Evolutionary conservation across 2,329 filamentous ascomycete genomes (phyloP).

Genomic region (Colletotrichum paranaense): DNA sequence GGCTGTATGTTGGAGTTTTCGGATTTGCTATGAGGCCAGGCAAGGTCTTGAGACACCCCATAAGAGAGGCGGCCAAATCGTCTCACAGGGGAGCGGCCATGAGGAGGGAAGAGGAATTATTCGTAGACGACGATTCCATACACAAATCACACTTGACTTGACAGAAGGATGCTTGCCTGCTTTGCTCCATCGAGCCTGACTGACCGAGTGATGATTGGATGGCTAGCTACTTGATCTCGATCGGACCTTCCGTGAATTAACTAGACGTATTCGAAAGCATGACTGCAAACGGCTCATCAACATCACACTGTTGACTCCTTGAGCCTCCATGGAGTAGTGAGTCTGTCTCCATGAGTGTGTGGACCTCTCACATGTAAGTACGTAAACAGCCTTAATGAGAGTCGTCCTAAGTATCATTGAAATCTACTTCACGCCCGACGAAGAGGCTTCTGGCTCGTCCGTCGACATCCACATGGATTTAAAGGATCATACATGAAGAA

Average conservation of each 20-base stretch:
- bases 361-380: no score
- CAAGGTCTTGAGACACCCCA: slow-evolving; percentile 21
- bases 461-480: no score
- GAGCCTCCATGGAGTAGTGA: no score
- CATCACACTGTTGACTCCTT: no score
- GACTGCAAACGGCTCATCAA: no score
- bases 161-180: not conserved
- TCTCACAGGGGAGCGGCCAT: not conserved
- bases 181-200: not conserved
- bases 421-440: no score
- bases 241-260: slow-evolving; percentile 49
- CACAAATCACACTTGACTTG: not conserved
- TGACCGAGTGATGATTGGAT: slow-evolving; percentile 9
- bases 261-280: no score
- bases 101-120: not conserved
- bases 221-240: slow-evolving; percentile 56
- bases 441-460: no score
- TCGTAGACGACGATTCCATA: slow-evolving; percentile 7
- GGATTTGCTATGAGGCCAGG: slow-evolving; percentile 30
- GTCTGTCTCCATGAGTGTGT: no score
- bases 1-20: slow-evolving; percentile 35
- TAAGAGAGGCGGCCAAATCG: not conserved
- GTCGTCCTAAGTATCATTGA: no score
- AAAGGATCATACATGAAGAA: no score
- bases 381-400: no score